phyloP scores from a whole-genome alignment of 2,329 filamentous ascomycete species.

The Arthroderma sp. region DNA sequence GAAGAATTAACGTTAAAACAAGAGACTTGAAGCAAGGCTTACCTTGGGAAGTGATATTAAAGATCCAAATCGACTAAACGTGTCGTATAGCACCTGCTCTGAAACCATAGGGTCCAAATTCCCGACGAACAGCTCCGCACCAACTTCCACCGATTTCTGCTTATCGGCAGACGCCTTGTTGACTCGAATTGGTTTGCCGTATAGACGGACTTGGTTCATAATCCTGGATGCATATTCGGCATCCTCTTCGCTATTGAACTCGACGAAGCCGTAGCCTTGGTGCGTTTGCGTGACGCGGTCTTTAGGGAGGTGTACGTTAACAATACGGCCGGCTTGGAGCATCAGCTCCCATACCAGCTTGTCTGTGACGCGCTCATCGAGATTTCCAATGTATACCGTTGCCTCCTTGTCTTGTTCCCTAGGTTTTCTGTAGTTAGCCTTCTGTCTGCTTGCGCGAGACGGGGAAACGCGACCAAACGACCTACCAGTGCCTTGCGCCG shows the following conservation, averaged over 20 bases:
- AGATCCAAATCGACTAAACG: slow-evolving; percentile 80
- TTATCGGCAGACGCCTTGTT: slow-evolving; percentile 94
- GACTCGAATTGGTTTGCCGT: slow-evolving; percentile 87
- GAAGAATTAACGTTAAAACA: background rate
- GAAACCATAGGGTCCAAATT: slow-evolving; percentile 91
- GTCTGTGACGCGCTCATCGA: slow-evolving; percentile 89
- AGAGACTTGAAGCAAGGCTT: slow-evolving; percentile 7
- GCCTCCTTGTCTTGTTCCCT: slow-evolving; percentile 98
- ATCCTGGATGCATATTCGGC: slow-evolving; percentile 94
- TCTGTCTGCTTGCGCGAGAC: slow-evolving; percentile 14
- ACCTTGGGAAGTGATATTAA: slow-evolving; percentile 79
- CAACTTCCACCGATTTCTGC: slow-evolving; percentile 83
- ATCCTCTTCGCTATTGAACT: slow-evolving; percentile 90
- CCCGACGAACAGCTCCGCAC: slow-evolving; percentile 91
- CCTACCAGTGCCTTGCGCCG: slow-evolving; percentile 65
- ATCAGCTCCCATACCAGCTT: slow-evolving; percentile 93
- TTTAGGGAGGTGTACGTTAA: slow-evolving; percentile 96
- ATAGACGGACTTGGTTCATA: slow-evolving; percentile 90
- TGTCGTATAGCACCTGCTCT: slow-evolving; percentile 92
- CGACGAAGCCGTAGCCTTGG: slow-evolving; percentile 97
- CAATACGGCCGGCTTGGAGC: slow-evolving; percentile 92
- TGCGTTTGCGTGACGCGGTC: slow-evolving; percentile 94
- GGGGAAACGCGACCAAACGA: slow-evolving; percentile 2
- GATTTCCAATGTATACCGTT: slow-evolving; percentile 95
- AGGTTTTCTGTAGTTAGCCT: slow-evolving; percentile 17